These are phyloP conservation scores for Alternaria incomplexa DNA, from an alignment of 2,329 filamentous ascomycete species.

Conservation along the genomic window DNA sequence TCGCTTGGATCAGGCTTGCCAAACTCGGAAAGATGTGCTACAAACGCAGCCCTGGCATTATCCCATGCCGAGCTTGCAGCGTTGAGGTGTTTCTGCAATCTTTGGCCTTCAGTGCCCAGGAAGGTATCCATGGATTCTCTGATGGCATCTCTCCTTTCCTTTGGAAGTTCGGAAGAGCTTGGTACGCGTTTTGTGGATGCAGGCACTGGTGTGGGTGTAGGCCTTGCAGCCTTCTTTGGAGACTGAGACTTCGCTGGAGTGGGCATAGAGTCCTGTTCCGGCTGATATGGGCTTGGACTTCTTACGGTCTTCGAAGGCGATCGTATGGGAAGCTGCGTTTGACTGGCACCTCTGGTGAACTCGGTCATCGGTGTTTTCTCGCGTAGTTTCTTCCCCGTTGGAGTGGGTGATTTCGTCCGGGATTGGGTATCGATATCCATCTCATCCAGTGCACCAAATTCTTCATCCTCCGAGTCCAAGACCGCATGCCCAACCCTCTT, in stretches of 20 bases:
- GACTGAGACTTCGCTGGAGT: conserved; percentile 29
- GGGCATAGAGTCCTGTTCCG: conserved; percentile 22
- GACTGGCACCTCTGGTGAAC: conserved; percentile 9
- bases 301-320: conserved; percentile 34
- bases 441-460: conserved; percentile 36
- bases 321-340: conserved; percentile 27
- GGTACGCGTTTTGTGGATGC: conserved; percentile 6
- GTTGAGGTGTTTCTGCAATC: conserved; percentile 33
- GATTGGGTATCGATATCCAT: conserved; percentile 28
- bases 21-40: conserved; percentile 32
- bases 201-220: background rate
- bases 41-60: conserved; percentile 31
- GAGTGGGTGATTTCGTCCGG: conserved; percentile 14
- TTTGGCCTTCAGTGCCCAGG: conserved; percentile 28
- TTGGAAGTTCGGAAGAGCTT: conserved; percentile 35
- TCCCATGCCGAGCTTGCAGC: conserved; percentile 33
- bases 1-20: conserved; percentile 28
- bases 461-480: conserved; percentile 43
- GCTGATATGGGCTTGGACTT: conserved; percentile 21
- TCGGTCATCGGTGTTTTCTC: conserved; percentile 21
- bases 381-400: conserved; percentile 10
- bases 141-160: conserved; percentile 30
- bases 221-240: conserved; percentile 19
- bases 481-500: conserved; percentile 28
- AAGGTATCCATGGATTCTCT: conserved; percentile 31